Base-by-base conservation (phyloP, 2,329 filamentous ascomycete species). In the Fusarium camptoceras region DNA sequence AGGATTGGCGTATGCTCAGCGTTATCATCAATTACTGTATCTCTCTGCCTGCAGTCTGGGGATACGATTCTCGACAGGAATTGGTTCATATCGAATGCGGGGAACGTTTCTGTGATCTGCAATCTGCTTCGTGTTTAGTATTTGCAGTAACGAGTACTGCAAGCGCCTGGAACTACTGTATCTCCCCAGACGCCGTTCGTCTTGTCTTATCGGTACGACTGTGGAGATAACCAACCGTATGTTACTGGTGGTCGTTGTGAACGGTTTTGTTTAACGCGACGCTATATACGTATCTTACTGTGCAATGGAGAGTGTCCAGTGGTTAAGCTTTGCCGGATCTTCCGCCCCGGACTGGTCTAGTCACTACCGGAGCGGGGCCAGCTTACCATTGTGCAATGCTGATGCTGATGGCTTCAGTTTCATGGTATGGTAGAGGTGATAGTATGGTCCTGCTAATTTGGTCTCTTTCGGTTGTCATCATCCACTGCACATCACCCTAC, bases 281-380 rank as follows among this genome's bases (percentile, higher is more conserved):
- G 47, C 28, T 37, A 37, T 31, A 24, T 25, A 24, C 30, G 48
- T 50, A 31, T 31, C 48, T 50, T 49, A 22, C 27, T 34, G 16
- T 34, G 10, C 16, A 34, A 16, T 34, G 16, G 16, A 34, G 31
- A 34, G 31, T 30, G 31, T 18, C 31, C 34, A 37, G 34, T 37
- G 34, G 34, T 37, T 71, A 73, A 59, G 59, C 51, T 67, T 62
- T 68, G 50, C 72, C 70, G 72, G 70, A 63, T 73, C 64, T 70
- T 71, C 72, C 72, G 70, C 63, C 70, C 67, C 72, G 66, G 71
- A 69, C 39, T 68, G 43, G 30, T 41, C 47, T 54, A 53, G 22
- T 31, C 57, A 24, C 43, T 24, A 59, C 15, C 60, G 53, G 54
- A 15, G 15, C 24, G 44, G 44, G 59, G 60, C 37, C 53, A 66